Evolutionary conservation across 257 asterid species (phyloP).

Genomic region (Datura wrightii): DNA sequence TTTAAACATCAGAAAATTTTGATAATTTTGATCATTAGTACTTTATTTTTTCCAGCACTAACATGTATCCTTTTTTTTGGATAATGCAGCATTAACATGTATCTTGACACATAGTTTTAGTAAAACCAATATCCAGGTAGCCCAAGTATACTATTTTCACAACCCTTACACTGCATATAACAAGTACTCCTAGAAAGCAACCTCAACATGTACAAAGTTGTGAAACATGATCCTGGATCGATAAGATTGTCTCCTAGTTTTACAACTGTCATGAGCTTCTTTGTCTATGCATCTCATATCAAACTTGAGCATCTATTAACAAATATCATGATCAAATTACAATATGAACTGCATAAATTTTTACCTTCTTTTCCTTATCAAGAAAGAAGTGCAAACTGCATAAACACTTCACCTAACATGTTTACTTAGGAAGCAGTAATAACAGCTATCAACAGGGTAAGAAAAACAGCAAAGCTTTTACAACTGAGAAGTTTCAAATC

Average conservation of each 20-base stretch:
- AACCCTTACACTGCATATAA: not conserved
- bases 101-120: not conserved
- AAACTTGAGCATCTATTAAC: not conserved
- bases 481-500: not conserved
- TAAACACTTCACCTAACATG: not conserved
- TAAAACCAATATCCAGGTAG: not conserved
- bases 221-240: not conserved
- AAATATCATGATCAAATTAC: constrained; percentile 21
- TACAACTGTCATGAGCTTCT: not conserved
- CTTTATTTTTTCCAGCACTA: not conserved
- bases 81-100: not conserved
- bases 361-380: not conserved
- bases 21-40: not conserved
- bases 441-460: not conserved
- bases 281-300: not conserved
- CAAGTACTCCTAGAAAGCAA: not conserved
- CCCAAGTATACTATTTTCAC: not conserved
- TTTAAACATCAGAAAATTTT: not conserved
- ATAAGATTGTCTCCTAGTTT: not conserved
- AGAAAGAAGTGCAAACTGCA: not conserved
- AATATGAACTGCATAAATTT: not conserved
- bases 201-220: not conserved
- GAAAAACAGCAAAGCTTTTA: not conserved
- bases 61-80: no score
- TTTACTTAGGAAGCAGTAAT: constrained; percentile 3